phyloP scores from a whole-genome alignment of 306 rosid species.

The Quercus suber region DNA sequence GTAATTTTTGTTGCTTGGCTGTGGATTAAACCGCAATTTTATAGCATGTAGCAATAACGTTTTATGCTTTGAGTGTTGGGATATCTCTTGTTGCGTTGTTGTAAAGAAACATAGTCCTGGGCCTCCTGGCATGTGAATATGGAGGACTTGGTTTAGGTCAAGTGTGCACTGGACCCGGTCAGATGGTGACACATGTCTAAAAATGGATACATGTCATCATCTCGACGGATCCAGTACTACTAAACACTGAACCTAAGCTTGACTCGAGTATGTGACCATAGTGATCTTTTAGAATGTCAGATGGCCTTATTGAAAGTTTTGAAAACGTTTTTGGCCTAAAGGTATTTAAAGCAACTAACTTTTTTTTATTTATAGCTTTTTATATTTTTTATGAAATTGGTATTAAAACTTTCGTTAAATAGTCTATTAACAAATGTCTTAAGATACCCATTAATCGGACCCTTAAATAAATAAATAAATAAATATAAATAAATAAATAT shows the following conservation, averaged over 20 bases:
- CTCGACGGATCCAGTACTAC: no score
- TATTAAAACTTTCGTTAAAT: no score
- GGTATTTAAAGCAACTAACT: no score
- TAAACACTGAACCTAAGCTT: no score
- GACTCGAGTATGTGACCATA: no score
- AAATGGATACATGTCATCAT: no score
- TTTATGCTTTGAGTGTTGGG: not conserved
- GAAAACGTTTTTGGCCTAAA: not conserved
- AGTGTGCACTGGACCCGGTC: fast-evolving
- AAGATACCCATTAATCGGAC: fast-evolving
- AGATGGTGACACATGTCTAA: no score
- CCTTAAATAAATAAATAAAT: no score
- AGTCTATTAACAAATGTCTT: fast-evolving
- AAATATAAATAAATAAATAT: no score
- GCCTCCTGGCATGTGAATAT: no score
- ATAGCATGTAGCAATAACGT: not conserved
- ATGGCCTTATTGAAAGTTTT: not conserved
- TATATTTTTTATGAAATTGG: no score
- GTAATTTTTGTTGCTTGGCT: not conserved
- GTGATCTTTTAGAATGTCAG: not conserved
- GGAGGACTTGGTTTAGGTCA: no score
- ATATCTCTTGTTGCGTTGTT: not conserved
- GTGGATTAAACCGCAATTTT: not conserved
- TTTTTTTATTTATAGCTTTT: not conserved
- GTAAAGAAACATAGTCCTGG: not conserved